Evolutionary conservation across 306 rosid genomes (phyloP).

Genomic region (Rosa persica): DNA sequence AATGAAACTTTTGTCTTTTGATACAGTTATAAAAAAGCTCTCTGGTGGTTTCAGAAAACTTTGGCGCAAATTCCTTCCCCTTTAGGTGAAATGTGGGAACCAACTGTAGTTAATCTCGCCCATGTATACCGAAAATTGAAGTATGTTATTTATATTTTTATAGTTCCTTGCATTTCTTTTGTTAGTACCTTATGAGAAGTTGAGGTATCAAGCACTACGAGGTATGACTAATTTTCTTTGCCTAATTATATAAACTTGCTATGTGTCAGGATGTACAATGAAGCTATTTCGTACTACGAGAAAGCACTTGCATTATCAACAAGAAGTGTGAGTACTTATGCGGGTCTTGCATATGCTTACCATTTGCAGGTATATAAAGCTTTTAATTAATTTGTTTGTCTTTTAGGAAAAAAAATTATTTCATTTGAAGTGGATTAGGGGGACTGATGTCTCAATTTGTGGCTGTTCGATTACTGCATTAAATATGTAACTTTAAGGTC

Average conservation of each 20-base stretch:
- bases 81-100: constrained; percentile 91
- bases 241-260: constrained; percentile 22
- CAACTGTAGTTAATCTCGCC: constrained; percentile 88
- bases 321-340: constrained; percentile 85
- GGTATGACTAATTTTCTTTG: constrained; percentile 18
- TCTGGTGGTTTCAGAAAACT: constrained; percentile 90
- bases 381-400: neutral
- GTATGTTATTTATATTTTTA: constrained; percentile 45
- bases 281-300: constrained; percentile 82
- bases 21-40: constrained; percentile 76
- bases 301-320: constrained; percentile 90
- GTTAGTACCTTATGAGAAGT: neutral
- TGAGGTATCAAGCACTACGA: neutral
- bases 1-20: constrained; percentile 17
- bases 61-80: constrained; percentile 72
- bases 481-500: neutral
- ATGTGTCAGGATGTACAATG: constrained; percentile 61
- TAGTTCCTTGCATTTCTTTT: constrained; percentile 17
- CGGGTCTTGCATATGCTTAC: constrained; percentile 93
- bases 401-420: neutral
- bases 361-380: constrained; percentile 70
- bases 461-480: neutral
- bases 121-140: constrained; percentile 88
- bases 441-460: neutral
- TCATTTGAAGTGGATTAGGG: neutral